These are phyloP conservation scores for Hibiscus tridactylites DNA, from an alignment of 345 rosid genomes.

Conservation along the genomic window DNA sequence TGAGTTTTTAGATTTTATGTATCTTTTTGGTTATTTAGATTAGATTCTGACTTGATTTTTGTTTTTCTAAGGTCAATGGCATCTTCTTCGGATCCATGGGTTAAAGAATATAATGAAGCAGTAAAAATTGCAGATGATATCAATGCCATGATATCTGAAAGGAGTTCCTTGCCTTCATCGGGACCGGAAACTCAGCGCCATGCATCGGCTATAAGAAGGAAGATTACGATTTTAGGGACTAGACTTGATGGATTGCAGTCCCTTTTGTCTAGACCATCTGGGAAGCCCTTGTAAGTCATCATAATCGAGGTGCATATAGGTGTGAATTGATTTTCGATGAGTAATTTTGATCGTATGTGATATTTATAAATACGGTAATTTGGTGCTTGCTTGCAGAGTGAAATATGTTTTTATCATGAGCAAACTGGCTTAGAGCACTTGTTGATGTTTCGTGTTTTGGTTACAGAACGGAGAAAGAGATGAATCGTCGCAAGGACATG, in stretches of 20 bases:
- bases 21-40: neutral
- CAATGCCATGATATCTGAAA: conserved; percentile 71
- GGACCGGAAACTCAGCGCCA: conserved; percentile 89
- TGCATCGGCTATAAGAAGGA: conserved; percentile 79
- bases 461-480: conserved; percentile 84
- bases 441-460: neutral
- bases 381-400: neutral
- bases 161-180: conserved; percentile 38
- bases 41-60: neutral
- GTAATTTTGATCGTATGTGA: neutral
- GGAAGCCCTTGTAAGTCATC: conserved; percentile 56
- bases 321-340: neutral
- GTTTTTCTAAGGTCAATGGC: conserved; percentile 41
- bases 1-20: neutral
- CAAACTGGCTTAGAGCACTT: neutral
- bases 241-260: conserved; percentile 73
- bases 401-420: neutral
- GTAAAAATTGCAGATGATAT: conserved; percentile 69
- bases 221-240: conserved; percentile 82
- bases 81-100: conserved; percentile 71
- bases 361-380: neutral
- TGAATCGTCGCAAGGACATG: conserved; percentile 92
- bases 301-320: neutral
- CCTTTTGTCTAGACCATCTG: conserved; percentile 54
- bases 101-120: conserved; percentile 79